These are phyloP conservation scores for Phytophthora sojae DNA, from an alignment of 352 stramenopile species.

Conservation along the genomic window DNA sequence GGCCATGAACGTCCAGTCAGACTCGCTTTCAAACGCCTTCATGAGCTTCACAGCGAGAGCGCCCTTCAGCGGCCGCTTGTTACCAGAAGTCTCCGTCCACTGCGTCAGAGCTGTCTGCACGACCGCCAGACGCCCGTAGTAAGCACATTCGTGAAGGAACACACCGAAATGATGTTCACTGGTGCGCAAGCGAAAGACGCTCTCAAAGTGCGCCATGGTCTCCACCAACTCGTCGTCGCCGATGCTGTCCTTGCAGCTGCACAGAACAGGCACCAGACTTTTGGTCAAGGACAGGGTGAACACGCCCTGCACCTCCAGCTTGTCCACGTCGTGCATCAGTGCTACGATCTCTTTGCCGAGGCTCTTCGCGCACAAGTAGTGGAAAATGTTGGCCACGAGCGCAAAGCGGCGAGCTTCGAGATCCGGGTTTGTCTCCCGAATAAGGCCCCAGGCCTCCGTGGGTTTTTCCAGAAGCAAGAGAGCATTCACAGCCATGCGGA, in stretches of 20 bases:
- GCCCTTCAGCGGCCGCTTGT: conserved; percentile 37
- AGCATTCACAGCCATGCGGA: conserved; percentile 68
- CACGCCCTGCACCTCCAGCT: conserved; percentile 39
- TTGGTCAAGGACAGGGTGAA: conserved; percentile 47
- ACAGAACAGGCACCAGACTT: conserved; percentile 48
- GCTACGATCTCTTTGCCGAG: conserved; percentile 39
- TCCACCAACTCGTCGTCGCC: conserved; percentile 48
- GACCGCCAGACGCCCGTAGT: conserved; percentile 34
- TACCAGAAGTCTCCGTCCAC: conserved; percentile 32
- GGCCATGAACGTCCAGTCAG: conserved; percentile 43
- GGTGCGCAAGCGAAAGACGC: conserved; percentile 42
- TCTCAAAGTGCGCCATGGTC: conserved; percentile 37
- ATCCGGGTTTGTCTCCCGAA: conserved; percentile 38
- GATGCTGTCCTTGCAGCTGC: conserved; percentile 39
- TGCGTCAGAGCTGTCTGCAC: conserved; percentile 42
- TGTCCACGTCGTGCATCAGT: conserved; percentile 46
- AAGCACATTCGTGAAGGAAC: conserved; percentile 55
- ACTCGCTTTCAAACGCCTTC: conserved; percentile 37
- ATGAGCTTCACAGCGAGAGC: conserved; percentile 34
- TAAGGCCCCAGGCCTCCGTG: conserved; percentile 46
- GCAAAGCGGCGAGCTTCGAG: conserved; percentile 39
- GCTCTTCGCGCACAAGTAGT: conserved; percentile 53
- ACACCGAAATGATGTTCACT: conserved; percentile 47
- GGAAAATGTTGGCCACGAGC: conserved; percentile 52
- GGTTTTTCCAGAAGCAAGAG: conserved; percentile 60